phyloP scores from a whole-genome alignment of 805 yeast genomes.

The Candida anglica region DNA sequence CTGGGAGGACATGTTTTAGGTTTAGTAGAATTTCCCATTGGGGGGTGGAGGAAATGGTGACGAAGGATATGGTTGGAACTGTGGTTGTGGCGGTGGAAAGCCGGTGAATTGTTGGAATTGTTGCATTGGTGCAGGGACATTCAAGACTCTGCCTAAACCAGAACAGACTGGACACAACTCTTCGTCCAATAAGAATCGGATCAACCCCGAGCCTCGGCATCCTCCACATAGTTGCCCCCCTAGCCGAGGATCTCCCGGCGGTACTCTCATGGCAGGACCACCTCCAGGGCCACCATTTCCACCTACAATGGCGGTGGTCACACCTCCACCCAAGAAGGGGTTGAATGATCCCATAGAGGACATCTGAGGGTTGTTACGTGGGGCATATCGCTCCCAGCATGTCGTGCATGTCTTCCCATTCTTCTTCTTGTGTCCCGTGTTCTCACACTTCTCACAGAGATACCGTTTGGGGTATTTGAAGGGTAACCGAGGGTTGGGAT shows the following conservation, averaged over 20 bases:
- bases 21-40: no score
- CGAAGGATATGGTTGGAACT: not conserved
- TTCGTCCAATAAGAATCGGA: slow-evolving; percentile 53
- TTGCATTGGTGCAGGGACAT: no score
- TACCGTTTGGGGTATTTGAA: slow-evolving; percentile 64
- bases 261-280: slow-evolving; percentile 45
- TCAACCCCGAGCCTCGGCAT: slow-evolving; percentile 64
- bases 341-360: no score
- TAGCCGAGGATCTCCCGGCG: slow-evolving; percentile 71
- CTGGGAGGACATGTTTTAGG: no score
- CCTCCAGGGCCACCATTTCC: no score
- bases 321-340: slow-evolving; percentile 5
- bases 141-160: slow-evolving; percentile 59
- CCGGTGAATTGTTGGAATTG: no score
- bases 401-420: slow-evolving; percentile 63
- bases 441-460: slow-evolving; percentile 65
- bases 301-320: slow-evolving; percentile 11
- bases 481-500: slow-evolving; percentile 50
- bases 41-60: slow-evolving; percentile 4
- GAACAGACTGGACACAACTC: slow-evolving; percentile 61
- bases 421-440: slow-evolving; percentile 64
- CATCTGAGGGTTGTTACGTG: slow-evolving; percentile 22
- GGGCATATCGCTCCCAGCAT: slow-evolving; percentile 67
- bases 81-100: no score
- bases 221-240: slow-evolving; percentile 75